phyloP scores from a whole-genome alignment of 768 basidiomycete genomes.

The Suillus discolor region DNA sequence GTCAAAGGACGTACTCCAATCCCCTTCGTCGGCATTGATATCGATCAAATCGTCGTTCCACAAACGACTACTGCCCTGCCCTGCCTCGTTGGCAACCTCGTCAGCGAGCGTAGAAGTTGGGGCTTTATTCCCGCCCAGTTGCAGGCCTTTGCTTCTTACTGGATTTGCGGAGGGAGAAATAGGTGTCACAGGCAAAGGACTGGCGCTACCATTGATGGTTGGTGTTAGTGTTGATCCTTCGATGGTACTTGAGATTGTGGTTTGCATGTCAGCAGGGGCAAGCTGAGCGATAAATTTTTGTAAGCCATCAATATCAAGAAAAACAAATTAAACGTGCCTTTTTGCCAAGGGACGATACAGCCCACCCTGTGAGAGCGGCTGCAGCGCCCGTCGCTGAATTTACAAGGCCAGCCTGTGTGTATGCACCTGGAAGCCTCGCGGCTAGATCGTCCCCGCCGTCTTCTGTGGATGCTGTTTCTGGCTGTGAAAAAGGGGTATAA shows the following conservation, averaged over 20 bases:
- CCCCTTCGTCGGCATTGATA: constrained; percentile 88
- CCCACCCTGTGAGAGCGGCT: constrained; percentile 93
- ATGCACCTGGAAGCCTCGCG: constrained; percentile 31
- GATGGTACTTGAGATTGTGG: constrained; percentile 49
- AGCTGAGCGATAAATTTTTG: constrained; percentile 45
- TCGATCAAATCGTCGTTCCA: constrained; percentile 86
- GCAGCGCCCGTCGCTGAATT: constrained; percentile 91
- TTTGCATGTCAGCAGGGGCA: constrained; percentile 71
- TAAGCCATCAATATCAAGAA: not conserved
- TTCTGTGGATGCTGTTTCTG: constrained; percentile 52
- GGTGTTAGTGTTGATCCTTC: constrained; percentile 50
- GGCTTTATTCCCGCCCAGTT: constrained; percentile 62
- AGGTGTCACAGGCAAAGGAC: not conserved
- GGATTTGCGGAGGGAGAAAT: constrained; percentile 17
- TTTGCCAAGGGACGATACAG: constrained; percentile 86
- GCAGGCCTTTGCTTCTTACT: constrained; percentile 61
- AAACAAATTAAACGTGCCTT: constrained; percentile 48
- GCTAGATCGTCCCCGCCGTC: constrained; percentile 30
- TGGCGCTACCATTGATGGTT: constrained; percentile 8
- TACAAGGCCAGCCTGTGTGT: constrained; percentile 50
- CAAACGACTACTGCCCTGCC: constrained; percentile 53
- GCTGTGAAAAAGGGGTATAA: constrained; percentile 38
- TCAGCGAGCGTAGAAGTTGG: constrained; percentile 49
- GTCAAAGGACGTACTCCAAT: constrained; percentile 77
- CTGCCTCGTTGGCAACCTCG: constrained; percentile 45